Conservation (phyloP, 2,329 filamentous ascomycete species). For the Emmonsia crescens region DNA sequence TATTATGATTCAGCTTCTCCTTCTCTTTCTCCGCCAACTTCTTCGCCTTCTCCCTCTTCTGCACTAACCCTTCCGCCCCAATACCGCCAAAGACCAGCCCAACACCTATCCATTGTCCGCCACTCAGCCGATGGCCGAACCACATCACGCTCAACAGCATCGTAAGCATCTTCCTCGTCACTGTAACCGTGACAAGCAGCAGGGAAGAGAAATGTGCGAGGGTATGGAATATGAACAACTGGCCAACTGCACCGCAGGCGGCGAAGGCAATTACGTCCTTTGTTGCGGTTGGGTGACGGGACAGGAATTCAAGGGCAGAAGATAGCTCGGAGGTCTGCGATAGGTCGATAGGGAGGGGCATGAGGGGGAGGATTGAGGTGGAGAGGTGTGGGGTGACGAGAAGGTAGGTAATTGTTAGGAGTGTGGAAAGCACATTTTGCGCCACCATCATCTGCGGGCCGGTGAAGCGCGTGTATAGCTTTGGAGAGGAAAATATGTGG, state of each 20-base stretch:
- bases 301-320: conserved; percentile 71
- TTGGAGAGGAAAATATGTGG: conserved; percentile 63
- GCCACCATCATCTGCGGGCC: conserved; percentile 99
- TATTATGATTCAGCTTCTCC: conserved; percentile 17
- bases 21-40: conserved; percentile 60
- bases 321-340: conserved; percentile 63
- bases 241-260: conserved; percentile 79
- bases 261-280: conserved; percentile 85
- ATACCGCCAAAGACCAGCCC: conserved; percentile 90
- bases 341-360: conserved; percentile 48
- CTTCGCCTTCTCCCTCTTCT: conserved; percentile 67
- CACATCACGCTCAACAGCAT: conserved; percentile 95
- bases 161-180: conserved; percentile 97
- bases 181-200: conserved; percentile 87
- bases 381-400: conserved; percentile 70
- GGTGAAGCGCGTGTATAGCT: conserved; percentile 61
- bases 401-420: conserved; percentile 67
- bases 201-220: conserved; percentile 85
- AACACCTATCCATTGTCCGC: conserved; percentile 92
- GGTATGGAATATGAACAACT: conserved; percentile 97
- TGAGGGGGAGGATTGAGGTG: conserved; percentile 51
- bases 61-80: conserved; percentile 76
- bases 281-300: conserved; percentile 67
- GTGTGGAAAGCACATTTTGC: conserved; percentile 77
- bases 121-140: conserved; percentile 76